Conservation (phyloP, 2,329 filamentous ascomycete species). For the Akanthomyces lecanii region DNA sequence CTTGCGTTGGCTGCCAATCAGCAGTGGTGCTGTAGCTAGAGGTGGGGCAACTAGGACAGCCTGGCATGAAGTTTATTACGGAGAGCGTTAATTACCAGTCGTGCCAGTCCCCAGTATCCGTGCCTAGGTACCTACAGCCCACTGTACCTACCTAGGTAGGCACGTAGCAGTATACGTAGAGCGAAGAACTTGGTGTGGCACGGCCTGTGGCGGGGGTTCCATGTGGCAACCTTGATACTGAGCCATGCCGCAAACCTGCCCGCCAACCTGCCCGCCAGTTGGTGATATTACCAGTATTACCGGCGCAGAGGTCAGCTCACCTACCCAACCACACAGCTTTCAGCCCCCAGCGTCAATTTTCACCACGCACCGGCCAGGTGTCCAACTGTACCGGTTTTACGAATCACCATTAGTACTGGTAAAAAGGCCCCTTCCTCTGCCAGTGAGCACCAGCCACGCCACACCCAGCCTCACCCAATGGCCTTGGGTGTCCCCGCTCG, state of each 20-base stretch:
- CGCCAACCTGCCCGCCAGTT: background rate
- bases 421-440: too few relatives aligned
- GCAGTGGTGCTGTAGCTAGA: background rate
- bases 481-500: background rate
- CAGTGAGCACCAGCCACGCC: background rate
- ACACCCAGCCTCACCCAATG: slow-evolving; percentile 6
- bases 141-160: background rate
- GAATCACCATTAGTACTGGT: too few relatives aligned
- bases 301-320: slow-evolving; percentile 12
- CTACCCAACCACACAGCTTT: background rate
- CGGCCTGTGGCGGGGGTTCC: background rate
- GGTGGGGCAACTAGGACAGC: slow-evolving; percentile 2
- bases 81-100: background rate
- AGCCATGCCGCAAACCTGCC: too few relatives aligned
- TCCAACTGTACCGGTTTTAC: background rate
- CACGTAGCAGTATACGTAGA: too few relatives aligned
- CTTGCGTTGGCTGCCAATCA: background rate
- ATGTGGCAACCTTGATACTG: background rate
- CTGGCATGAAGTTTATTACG: background rate
- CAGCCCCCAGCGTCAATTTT: background rate
- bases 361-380: background rate
- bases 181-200: slow-evolving; percentile 19
- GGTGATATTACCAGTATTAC: background rate
- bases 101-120: too few relatives aligned
- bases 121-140: too few relatives aligned